These are phyloP conservation scores for Myrica gale DNA, from an alignment of 306 rosid genomes.

Conservation along the genomic window DNA sequence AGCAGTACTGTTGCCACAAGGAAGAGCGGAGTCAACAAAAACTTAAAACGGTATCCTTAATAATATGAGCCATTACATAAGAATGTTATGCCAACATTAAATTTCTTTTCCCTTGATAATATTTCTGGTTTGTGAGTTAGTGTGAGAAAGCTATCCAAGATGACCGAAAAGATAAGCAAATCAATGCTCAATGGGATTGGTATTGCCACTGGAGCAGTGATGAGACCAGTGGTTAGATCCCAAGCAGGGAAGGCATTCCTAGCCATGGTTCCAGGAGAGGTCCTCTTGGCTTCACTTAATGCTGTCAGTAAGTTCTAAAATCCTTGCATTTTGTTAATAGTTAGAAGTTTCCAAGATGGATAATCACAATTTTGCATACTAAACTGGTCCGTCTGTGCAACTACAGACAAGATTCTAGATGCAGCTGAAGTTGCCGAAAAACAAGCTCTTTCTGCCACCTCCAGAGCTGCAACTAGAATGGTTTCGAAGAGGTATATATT, in stretches of 20 bases:
- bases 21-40: slow-evolving; percentile 49
- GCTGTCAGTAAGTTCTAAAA: slow-evolving; percentile 70
- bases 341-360: neutral
- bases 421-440: slow-evolving; percentile 94
- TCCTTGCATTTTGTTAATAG: neutral
- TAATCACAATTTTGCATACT: neutral
- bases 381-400: slow-evolving; percentile 5
- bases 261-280: slow-evolving; percentile 86
- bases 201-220: slow-evolving; percentile 67
- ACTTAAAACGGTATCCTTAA: slow-evolving; percentile 66
- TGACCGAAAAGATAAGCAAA: slow-evolving; percentile 86
- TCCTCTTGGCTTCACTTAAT: slow-evolving; percentile 84
- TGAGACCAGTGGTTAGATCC: slow-evolving; percentile 67
- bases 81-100: neutral
- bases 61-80: neutral
- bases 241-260: slow-evolving; percentile 74
- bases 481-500: slow-evolving; percentile 61
- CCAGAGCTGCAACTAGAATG: slow-evolving; percentile 59
- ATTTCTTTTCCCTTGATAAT: neutral
- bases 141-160: slow-evolving; percentile 67
- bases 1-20: slow-evolving; percentile 10
- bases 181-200: slow-evolving; percentile 79
- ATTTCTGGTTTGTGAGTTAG: slow-evolving; percentile 25
- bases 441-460: slow-evolving; percentile 76
- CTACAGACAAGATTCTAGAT: slow-evolving; percentile 76